Percentiles rank a stretch among this genome's conserved stretches.
phyloP scores from a whole-genome alignment of 257 asterid species.

The Echium plantagineum region DNA sequence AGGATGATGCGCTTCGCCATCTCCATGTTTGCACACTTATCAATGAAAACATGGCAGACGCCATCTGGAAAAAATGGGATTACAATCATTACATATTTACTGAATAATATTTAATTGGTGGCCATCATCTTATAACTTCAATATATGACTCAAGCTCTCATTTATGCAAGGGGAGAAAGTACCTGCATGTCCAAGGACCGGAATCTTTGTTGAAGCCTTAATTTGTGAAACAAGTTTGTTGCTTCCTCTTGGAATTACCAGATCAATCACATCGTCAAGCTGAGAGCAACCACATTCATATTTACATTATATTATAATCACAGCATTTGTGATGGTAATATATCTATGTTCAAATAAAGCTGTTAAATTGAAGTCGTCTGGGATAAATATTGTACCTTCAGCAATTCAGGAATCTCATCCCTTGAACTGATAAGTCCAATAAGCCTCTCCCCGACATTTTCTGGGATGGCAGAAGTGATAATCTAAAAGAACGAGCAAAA shows the following conservation, averaged over 20 bases:
- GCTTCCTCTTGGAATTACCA: constrained; percentile 92
- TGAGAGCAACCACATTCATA: constrained; percentile 15
- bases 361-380: background rate
- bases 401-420: constrained; percentile 77
- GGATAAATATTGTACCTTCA: constrained; percentile 32
- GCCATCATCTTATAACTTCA: background rate
- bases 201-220: constrained; percentile 68
- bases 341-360: background rate
- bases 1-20: constrained; percentile 52
- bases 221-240: constrained; percentile 84
- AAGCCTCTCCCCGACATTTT: constrained; percentile 53
- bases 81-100: background rate
- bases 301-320: background rate
- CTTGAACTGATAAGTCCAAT: constrained; percentile 71
- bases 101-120: background rate
- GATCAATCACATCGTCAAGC: constrained; percentile 87
- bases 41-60: constrained; percentile 68
- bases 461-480: constrained; percentile 60
- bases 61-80: constrained; percentile 48
- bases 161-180: background rate
- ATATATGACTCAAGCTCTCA: background rate
- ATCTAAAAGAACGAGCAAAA: constrained; percentile 26
- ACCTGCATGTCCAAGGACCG: constrained; percentile 92
- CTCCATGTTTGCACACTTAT: constrained; percentile 60
- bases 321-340: background rate